Conservation (phyloP, 768 basidiomycete genomes). For the Leccinum disarticulatum region DNA sequence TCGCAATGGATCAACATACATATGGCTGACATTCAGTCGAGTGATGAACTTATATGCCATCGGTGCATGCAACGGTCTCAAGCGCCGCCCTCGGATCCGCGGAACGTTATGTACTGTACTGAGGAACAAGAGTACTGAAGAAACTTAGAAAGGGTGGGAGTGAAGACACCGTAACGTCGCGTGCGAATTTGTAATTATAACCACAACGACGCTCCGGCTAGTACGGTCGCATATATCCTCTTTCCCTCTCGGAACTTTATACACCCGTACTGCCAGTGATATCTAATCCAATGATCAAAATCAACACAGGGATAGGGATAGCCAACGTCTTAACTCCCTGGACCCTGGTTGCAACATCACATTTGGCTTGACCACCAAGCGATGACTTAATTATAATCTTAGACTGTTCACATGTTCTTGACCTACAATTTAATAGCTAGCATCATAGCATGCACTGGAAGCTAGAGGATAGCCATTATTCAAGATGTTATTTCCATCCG, state of each 20-base stretch:
- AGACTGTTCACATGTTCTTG: neutral
- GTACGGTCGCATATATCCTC: neutral
- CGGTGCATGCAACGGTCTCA: neutral
- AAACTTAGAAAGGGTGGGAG: too few species aligned
- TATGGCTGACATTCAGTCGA: neutral
- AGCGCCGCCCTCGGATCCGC: neutral
- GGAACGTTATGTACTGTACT: neutral
- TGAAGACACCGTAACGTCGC: too few species aligned
- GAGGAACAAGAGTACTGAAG: too few species aligned
- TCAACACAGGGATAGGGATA: neutral
- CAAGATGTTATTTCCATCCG: neutral
- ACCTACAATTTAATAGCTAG: neutral
- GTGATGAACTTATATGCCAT: neutral
- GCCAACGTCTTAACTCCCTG: neutral
- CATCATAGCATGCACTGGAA: neutral
- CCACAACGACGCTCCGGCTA: neutral
- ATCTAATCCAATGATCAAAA: neutral
- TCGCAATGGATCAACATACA: neutral
- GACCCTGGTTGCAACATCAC: neutral
- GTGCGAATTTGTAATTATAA: neutral
- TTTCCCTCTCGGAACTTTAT: neutral
- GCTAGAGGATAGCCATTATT: neutral
- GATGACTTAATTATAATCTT: neutral
- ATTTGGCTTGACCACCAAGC: neutral
- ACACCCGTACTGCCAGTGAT: neutral